phyloP scores from a whole-genome alignment of 441 rosid species.

The Populus tomentosa region DNA sequence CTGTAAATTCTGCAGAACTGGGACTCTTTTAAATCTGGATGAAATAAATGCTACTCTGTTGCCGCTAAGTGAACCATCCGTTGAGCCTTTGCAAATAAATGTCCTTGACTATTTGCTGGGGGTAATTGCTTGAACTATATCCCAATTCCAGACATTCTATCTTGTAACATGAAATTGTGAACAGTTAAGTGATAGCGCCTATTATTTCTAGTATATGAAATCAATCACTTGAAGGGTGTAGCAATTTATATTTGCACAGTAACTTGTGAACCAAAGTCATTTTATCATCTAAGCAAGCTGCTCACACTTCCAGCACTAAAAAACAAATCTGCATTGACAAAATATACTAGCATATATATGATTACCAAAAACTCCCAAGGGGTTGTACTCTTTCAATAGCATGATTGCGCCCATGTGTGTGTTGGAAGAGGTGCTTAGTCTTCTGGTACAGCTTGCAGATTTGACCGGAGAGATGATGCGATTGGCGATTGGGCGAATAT shows the following conservation, averaged over 20 bases:
- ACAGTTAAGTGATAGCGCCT: neutral
- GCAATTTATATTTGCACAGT: neutral
- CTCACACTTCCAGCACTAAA: neutral
- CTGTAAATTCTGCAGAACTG: constrained; percentile 71
- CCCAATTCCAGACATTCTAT: neutral
- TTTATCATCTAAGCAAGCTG: neutral
- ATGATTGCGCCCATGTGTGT: neutral
- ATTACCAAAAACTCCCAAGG: neutral
- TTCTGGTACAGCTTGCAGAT: constrained; percentile 74
- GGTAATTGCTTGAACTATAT: constrained; percentile 37
- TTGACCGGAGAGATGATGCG: constrained; percentile 96
- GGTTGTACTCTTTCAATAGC: neutral
- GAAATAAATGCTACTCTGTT: constrained; percentile 65
- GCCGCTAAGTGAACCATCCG: constrained; percentile 60
- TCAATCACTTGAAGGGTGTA: neutral
- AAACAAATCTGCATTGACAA: neutral
- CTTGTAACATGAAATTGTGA: neutral
- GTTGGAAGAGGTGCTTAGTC: constrained; percentile 7
- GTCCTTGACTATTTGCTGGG: constrained; percentile 86
- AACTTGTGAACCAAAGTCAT: neutral
- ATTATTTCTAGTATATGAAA: neutral
- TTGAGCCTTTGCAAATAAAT: constrained; percentile 75
- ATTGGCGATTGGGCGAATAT: constrained; percentile 83
- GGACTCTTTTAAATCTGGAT: constrained; percentile 62
- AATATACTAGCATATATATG: neutral